phyloP scores from a whole-genome alignment of 495 filamentous ascomycete genomes.

The Neurospora sp. region DNA sequence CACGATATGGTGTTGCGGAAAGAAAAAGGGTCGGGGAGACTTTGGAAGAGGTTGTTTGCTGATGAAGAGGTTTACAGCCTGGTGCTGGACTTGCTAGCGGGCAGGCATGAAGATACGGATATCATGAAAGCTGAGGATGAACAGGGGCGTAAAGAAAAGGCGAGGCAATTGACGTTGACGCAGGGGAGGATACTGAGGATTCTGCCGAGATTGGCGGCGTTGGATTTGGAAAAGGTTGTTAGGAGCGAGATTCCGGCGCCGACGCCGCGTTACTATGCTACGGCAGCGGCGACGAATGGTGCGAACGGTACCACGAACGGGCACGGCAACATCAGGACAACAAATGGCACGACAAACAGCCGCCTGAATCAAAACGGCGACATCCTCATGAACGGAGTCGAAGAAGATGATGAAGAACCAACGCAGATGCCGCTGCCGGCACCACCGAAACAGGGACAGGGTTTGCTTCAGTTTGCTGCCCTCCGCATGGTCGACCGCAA shows the following conservation, averaged over 20 bases:
- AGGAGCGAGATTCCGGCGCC: constrained; percentile 49
- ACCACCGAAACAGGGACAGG: constrained; percentile 12
- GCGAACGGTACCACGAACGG: background rate
- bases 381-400: constrained; percentile 7
- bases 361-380: background rate
- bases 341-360: background rate
- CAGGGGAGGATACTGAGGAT: constrained; percentile 68
- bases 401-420: too few relatives aligned
- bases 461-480: constrained; percentile 66
- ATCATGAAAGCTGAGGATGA: background rate
- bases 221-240: constrained; percentile 55
- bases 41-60: constrained; percentile 65
- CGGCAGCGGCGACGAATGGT: background rate
- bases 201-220: constrained; percentile 52
- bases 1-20: constrained; percentile 27
- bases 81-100: constrained; percentile 52
- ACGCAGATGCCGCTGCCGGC: too few relatives aligned
- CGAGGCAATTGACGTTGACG: constrained; percentile 60
- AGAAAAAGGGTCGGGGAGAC: constrained; percentile 47
- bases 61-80: constrained; percentile 57
- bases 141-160: constrained; percentile 2
- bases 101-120: constrained; percentile 26
- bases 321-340: too few relatives aligned
- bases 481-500: constrained; percentile 61
- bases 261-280: constrained; percentile 37